Base-by-base conservation (phyloP, 495 filamentous ascomycete genomes). In the Cenococcum geophilum region DNA sequence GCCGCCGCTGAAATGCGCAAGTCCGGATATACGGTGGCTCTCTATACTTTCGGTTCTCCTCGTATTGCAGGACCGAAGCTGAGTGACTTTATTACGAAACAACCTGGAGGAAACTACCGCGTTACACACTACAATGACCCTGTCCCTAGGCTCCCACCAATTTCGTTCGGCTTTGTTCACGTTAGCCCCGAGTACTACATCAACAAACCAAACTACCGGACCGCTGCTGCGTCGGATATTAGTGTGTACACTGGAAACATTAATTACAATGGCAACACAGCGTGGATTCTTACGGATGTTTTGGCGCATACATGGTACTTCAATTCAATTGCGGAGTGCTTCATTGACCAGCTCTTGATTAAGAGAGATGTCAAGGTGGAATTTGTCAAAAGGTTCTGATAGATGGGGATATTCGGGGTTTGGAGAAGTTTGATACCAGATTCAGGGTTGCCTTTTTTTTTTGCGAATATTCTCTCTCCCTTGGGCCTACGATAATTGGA, bases 111-210 rank as follows among this genome's bases (percentile, higher is more conserved):
- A 32, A 83, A 86, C 65, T 88, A 77, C 74, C 82, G 88, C 59
- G 74, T 87, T 42, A 92, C 88, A 1, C 86, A 91, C 67, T 70
- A 71, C 20, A 76, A 85, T 67, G 88, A 92, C 71, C 79, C 82
- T 2, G 81, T 91, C 0, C 85, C 88, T 0, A 76, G 80, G 1
- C 68, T 89, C 22, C 87, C 88, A 1, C 84, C 84, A 2, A 64
- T 77, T 34, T 4, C 70, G 11, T 59, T 81, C 25, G 81, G 80
- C 27, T 91, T 77, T 71, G 74, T 74, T 40, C 88, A 92, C 65
- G 76, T 81, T 12, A 83, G 78, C 50, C 86, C 87, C 0, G 88
- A 91, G 74, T 89, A 83, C 72, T 91, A 80, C 72, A 81, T 84
- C 54, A 73, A 71, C 20, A 77, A 70, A 5, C 73, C 62, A 4